phyloP scores from a whole-genome alignment of 108 stramenopile genomes.

The Fistulifera pelliculosa region DNA sequence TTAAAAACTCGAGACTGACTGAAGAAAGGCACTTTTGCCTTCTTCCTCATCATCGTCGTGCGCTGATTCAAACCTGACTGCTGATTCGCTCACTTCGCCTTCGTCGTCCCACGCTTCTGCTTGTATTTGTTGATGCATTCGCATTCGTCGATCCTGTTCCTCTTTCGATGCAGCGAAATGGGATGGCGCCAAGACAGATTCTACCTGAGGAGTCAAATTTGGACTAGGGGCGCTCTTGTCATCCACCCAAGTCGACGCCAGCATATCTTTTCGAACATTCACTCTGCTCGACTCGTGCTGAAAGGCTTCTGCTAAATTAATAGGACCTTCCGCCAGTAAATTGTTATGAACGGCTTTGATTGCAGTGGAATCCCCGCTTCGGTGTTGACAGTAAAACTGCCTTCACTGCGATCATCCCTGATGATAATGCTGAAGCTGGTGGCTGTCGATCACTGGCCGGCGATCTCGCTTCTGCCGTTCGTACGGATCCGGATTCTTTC shows the following conservation, averaged over 20 bases:
- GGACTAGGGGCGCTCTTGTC: neutral
- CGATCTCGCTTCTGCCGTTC: no score
- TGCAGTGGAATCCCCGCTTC: constrained; percentile 10
- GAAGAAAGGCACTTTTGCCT: no score
- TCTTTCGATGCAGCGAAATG: constrained; percentile 5
- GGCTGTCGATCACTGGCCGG: no score
- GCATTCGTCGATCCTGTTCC: neutral
- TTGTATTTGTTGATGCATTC: neutral
- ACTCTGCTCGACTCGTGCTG: neutral
- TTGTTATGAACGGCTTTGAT: neutral
- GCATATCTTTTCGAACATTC: constrained; percentile 11
- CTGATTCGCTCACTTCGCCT: no score
- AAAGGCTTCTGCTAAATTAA: neutral
- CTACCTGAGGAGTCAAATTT: constrained; percentile 1
- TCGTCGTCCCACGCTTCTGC: neutral
- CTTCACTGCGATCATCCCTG: constrained; percentile 5
- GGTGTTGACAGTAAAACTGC: constrained; percentile 3
- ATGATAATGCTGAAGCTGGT: no score
- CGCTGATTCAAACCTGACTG: no score
- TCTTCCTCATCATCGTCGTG: no score
- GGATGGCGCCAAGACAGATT: constrained; percentile 5
- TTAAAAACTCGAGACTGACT: no score
- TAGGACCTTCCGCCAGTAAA: no score
- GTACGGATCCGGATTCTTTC: no score
- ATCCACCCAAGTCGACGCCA: constrained; percentile 12